A percentile compares a stretch with the other conserved stretches of the same genome.
Conservation (phyloP, 805 yeast genomes). For the Yarrowia sp. region DNA sequence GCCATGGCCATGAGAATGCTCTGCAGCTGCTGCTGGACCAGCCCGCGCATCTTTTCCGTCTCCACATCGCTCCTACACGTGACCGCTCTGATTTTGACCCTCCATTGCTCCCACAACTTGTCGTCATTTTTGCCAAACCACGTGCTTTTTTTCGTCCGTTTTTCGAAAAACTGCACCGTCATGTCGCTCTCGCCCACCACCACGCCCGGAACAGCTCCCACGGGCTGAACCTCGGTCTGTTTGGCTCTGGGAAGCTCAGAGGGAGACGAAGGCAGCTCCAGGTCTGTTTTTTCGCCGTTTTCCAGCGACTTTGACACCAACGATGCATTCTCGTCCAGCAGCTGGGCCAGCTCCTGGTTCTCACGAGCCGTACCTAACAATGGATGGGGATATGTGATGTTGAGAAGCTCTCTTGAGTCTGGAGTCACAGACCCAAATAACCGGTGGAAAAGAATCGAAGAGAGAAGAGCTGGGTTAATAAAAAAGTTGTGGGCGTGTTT, state of each 20-base stretch:
- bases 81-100: constrained; percentile 53
- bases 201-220: constrained; percentile 11
- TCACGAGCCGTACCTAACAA: constrained; percentile 53
- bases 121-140: constrained; percentile 50
- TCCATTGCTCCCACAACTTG: constrained; percentile 76
- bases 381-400: constrained; percentile 32
- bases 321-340: constrained; percentile 52
- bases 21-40: constrained; percentile 53
- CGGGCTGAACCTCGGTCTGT: not conserved
- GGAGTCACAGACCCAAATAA: constrained; percentile 71
- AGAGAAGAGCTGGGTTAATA: constrained; percentile 52
- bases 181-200: constrained; percentile 37
- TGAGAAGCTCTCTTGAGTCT: constrained; percentile 53
- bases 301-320: constrained; percentile 46
- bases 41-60: constrained; percentile 41
- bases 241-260: not conserved
- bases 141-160: constrained; percentile 41
- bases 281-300: constrained; percentile 39
- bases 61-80: constrained; percentile 21
- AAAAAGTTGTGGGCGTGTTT: not conserved
- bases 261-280: constrained; percentile 3
- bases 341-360: constrained; percentile 56
- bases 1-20: constrained; percentile 56
- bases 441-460: constrained; percentile 73
- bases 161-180: constrained; percentile 48